Base-by-base conservation (phyloP, 306 rosid genomes). In the Dicorynia guianensis region DNA sequence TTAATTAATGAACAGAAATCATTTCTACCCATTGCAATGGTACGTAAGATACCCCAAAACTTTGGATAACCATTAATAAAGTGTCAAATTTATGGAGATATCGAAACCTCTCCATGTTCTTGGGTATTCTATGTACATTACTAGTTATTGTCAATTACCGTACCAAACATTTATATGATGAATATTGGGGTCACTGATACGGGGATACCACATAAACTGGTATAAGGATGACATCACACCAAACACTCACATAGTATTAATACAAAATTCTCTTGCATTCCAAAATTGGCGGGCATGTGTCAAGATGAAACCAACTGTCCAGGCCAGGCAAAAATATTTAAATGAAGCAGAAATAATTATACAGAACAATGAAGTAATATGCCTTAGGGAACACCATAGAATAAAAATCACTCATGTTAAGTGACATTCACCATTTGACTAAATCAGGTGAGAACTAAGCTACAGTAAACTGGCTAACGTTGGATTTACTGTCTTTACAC, bases 231-330 rank as follows among this genome's bases (percentile, higher is more conserved):
- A 25, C 30, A 25, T 2, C 30, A 25, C 30, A 25, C 30, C 30
- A 25, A 25, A 25, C 30, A 25, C 30, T 25, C 30, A 11, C 36
- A 12, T 17, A 36, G 46, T 39, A 66, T 34, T 5, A 20, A 70
- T 13, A 56, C 48, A 56, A 54, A 59, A 19, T 30, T 14, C 39
- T 57, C 47, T 40, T 0, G 50, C 59, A 62, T 62, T 67, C 43
- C 67, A 61, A 25, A 47, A 40, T 70, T 54, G 35, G 7, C 59
- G 11, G 43, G 54, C 36, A 56, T 43, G 57, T 34, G 48, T 57
- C 75, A 49, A 49, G 71, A 58, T 50, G 57, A 61, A 58, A 76
- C 30, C 43, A 76, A 75, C 1, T 25, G 44, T 69, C 49, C 13
- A 33, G 35, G 20, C 35, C 57, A 65, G 18, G 50, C 68, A 35